A percentile compares a stretch with the other conserved stretches of the same genome.
These are phyloP conservation scores for Claviceps digitariae DNA, from an alignment of 2,329 filamentous ascomycete genomes.

Conservation along the genomic window DNA sequence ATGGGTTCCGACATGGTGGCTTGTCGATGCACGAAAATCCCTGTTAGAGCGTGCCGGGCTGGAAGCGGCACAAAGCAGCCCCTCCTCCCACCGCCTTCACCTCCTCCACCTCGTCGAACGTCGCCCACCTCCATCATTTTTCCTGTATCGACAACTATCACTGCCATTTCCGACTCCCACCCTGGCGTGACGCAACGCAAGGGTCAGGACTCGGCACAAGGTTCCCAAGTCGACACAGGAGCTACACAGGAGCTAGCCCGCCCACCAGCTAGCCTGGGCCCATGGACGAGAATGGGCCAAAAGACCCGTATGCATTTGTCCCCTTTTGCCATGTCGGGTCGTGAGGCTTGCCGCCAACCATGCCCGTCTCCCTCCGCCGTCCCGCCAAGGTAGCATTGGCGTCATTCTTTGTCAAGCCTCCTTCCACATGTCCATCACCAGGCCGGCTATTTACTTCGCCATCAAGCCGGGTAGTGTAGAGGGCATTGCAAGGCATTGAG, in stretches of 20 bases:
- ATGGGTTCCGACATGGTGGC: neutral
- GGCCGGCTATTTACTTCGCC: neutral
- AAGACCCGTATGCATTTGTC: constrained; percentile 2
- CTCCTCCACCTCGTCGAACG: neutral
- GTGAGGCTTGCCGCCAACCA: neutral
- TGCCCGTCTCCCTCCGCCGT: neutral
- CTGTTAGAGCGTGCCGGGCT: neutral
- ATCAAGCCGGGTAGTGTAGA: neutral
- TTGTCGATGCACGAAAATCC: neutral
- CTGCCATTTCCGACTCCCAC: neutral
- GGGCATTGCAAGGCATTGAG: neutral
- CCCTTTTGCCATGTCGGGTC: constrained; percentile 3
- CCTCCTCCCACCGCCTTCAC: neutral
- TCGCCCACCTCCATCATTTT: neutral
- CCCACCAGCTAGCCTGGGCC: neutral
- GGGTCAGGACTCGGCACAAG: constrained; percentile 1
- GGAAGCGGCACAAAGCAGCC: neutral
- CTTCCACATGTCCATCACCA: neutral
- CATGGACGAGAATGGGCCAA: neutral
- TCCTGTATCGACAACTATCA: neutral
- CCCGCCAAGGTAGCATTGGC: neutral
- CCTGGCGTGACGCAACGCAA: constrained; percentile 2
- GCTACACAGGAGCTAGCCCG: neutral
- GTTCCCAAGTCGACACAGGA: neutral
- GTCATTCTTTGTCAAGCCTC: neutral